These are phyloP conservation scores for Penicillium coprophilum DNA, from an alignment of 495 filamentous ascomycete genomes.

Conservation along the genomic window DNA sequence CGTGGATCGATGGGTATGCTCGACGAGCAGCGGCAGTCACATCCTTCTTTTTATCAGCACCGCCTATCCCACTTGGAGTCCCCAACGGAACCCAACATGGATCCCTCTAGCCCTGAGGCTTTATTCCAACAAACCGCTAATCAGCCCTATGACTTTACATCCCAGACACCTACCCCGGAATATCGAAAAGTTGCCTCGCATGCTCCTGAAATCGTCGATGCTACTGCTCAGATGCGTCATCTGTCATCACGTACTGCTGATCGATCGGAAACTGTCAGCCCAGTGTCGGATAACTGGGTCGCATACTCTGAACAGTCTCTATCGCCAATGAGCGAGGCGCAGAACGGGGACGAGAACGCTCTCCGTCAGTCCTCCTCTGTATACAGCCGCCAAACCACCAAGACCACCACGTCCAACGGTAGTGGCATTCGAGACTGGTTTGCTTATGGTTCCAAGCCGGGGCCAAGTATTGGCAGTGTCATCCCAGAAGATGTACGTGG, in stretches of 20 bases:
- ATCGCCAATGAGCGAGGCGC: constrained; percentile 37
- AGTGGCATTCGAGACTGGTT: constrained; percentile 43
- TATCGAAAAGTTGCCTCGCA: constrained; percentile 25
- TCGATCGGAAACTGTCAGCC: constrained; percentile 38
- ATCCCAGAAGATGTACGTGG: constrained; percentile 41
- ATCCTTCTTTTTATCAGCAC: constrained; percentile 22
- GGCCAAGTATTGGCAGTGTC: constrained; percentile 31
- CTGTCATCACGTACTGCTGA: constrained; percentile 29
- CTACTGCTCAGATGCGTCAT: constrained; percentile 21
- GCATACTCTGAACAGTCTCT: constrained; percentile 57
- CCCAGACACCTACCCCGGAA: constrained; percentile 26
- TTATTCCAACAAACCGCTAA: constrained; percentile 27
- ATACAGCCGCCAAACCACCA: constrained; percentile 43
- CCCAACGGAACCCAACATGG: constrained; percentile 32
- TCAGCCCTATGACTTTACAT: constrained; percentile 31
- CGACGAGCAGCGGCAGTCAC: constrained; percentile 25
- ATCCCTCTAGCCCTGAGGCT: constrained; percentile 41
- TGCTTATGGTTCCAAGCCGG: constrained; percentile 33
- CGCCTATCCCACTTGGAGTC: constrained; percentile 36
- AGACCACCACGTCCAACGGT: constrained; percentile 35
- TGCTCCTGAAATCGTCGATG: constrained; percentile 22
- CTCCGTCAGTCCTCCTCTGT: constrained; percentile 46
- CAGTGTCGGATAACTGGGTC: constrained; percentile 59
- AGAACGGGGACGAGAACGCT: constrained; percentile 32
- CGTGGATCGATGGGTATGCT: constrained; percentile 32